A percentile compares a stretch with the other conserved stretches of the same genome.
Evolutionary conservation across 306 rosid species (phyloP).

Genomic region (Crotalaria pallida): DNA sequence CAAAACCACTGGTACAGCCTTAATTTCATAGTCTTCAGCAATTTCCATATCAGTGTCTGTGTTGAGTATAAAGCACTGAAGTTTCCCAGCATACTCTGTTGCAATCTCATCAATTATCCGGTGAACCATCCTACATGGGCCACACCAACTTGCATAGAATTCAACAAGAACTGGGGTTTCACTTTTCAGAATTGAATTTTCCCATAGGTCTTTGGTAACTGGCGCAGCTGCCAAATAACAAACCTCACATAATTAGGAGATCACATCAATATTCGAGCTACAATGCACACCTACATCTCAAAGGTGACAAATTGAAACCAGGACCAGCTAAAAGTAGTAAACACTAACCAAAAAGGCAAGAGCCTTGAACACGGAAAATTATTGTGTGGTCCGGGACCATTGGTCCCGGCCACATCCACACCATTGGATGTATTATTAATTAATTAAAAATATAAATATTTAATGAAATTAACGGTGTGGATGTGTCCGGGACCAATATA

Average conservation of each 20-base stretch:
- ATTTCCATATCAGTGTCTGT: conserved; percentile 62
- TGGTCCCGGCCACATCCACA: too few species aligned
- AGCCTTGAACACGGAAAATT: too few species aligned
- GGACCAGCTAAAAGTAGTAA: background rate
- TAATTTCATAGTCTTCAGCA: conserved; percentile 73
- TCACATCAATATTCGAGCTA: conserved; percentile 8
- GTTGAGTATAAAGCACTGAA: conserved; percentile 69
- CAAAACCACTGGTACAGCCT: conserved; percentile 92
- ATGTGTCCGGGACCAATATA: too few species aligned
- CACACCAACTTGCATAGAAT: conserved; percentile 92
- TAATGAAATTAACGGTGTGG: too few species aligned
- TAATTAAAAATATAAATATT: too few species aligned
- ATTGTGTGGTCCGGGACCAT: too few species aligned
- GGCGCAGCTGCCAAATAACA: conserved; percentile 47
- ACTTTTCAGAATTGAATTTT: conserved; percentile 50
- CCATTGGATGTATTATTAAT: too few species aligned
- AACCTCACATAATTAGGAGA: conserved; percentile 20
- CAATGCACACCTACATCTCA: conserved; percentile 2
- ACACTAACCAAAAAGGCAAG: background rate
- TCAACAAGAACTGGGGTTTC: conserved; percentile 78
- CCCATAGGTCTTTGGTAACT: conserved; percentile 69
- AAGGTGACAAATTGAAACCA: background rate
- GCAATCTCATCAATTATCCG: conserved; percentile 76
- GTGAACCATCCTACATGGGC: conserved; percentile 93
- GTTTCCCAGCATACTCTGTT: conserved; percentile 62